Evolutionary conservation across 192 early-diverging fungal species (phyloP).

Genomic region (Helicostylum pulchrum): DNA sequence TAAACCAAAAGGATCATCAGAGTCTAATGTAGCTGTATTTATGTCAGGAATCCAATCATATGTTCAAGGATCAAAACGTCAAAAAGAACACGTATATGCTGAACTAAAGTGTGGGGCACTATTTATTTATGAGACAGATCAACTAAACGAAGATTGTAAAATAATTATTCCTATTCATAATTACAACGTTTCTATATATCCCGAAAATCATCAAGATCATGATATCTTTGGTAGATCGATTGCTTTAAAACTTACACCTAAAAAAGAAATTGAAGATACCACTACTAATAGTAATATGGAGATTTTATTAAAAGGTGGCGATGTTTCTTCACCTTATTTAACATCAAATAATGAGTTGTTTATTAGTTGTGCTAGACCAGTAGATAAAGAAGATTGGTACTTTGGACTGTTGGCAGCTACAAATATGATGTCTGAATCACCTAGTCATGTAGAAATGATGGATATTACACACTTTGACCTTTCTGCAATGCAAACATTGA

Average conservation of each 20-base stretch:
- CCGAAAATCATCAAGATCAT: conserved; percentile 49
- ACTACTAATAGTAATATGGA: conserved; percentile 3
- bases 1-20: conserved; percentile 2
- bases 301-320: conserved; percentile 5
- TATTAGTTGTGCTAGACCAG: conserved; percentile 52
- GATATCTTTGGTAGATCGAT: conserved; percentile 56
- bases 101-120: conserved; percentile 75
- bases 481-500: conserved; percentile 37
- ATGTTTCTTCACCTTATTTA: neutral
- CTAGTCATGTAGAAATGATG: conserved; percentile 11
- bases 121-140: conserved; percentile 76
- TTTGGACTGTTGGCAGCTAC: conserved; percentile 74
- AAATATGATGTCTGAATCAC: conserved; percentile 49
- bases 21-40: neutral
- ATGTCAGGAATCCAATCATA: conserved; percentile 18
- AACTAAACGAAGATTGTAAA: conserved; percentile 60
- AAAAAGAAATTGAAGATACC: conserved; percentile 13
- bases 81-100: conserved; percentile 45
- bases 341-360: conserved; percentile 39
- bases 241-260: conserved; percentile 43
- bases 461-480: conserved; percentile 43
- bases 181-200: conserved; percentile 58
- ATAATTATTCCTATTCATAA: conserved; percentile 71
- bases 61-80: neutral
- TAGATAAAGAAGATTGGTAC: conserved; percentile 88